Evolutionary conservation across 208 protist genomes (phyloP), one percentile per base, ranked within the genome.

Genomic region (Crithidia brevicula): DNA sequence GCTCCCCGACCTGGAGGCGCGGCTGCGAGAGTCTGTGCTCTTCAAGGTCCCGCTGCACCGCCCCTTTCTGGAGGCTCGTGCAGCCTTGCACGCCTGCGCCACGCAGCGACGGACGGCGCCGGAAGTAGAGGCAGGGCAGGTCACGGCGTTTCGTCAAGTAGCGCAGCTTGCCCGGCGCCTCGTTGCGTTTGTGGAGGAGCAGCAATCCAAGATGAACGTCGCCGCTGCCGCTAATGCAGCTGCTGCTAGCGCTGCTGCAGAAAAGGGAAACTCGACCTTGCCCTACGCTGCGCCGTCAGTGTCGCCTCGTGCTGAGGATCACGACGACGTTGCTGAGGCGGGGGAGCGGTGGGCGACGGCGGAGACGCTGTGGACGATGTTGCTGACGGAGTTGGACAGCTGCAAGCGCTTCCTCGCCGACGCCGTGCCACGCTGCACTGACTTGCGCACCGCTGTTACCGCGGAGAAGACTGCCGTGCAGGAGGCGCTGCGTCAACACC

Each of bases 31-130:
- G 8, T 63, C 56, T 25, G 61, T 72, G n/a, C 68, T 81, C 40
- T 91, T 91, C 68, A 66, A 77, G 40, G 65, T 92, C 15, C 86
- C 86, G 2, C 59, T 95, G 33, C 77, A 91, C 67, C 49, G 79
- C 6, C 79, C 82, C 15, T 84, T 95, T 64, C 52, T 73, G 16
- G 74, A 49, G 18, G 88, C 86, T 31, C 68, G 79, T 22, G 63
- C 56, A 7, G 84, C 74, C 15, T 61, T 93, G 25, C 62, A 56
- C 34, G 67, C 68, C 10, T 82, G 85, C 51, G 51, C 82, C 27
- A 52, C 46, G 10, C 45, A 65, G 54, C 25, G 16, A 15, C 67
- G 65, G 34, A 30, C 28, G 10, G 69, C 63, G n/a, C 69, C 67
- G 52, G 65, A 28, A 18, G 23, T 74, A 11, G 79, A 85, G 64